Percentiles rank a stretch among this genome's conserved stretches.
phyloP scores from a whole-genome alignment of 2,329 filamentous ascomycete species.

The Claviceps africana region DNA sequence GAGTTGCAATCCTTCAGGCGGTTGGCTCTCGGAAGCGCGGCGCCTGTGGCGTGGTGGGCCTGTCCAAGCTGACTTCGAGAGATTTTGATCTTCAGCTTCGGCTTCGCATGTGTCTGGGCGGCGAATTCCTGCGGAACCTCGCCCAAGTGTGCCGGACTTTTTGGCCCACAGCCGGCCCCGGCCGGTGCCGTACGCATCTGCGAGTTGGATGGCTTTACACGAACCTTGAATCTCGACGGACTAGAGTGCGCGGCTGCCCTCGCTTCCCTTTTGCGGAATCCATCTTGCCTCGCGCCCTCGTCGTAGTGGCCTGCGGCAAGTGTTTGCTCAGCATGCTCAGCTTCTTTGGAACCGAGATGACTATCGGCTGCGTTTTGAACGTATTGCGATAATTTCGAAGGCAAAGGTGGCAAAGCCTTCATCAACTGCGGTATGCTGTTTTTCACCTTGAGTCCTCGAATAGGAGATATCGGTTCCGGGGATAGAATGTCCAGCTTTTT shows the following conservation, averaged over 20 bases:
- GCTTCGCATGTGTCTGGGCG: conserved; percentile 7
- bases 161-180: neutral
- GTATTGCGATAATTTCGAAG: conserved; percentile 14
- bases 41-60: conserved; percentile 6
- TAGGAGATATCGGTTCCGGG: conserved; percentile 35
- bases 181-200: neutral
- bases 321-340: neutral
- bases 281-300: neutral
- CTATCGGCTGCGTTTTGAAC: neutral
- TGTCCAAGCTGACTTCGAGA: conserved; percentile 17
- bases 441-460: conserved; percentile 29
- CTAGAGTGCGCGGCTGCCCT: conserved; percentile 1
- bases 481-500: conserved; percentile 23
- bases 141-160: neutral
- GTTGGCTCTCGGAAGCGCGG: conserved; percentile 9
- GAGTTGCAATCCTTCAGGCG: conserved; percentile 20
- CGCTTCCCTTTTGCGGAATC: neutral
- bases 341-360: neutral
- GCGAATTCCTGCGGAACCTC: neutral
- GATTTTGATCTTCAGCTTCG: conserved; percentile 20
- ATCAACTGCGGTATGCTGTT: conserved; percentile 37
- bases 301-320: neutral
- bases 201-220: conserved; percentile 12
- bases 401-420: conserved; percentile 36
- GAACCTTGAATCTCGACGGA: conserved; percentile 16